Conservation (phyloP, 768 basidiomycete genomes). For the Termitomyces sp. region DNA sequence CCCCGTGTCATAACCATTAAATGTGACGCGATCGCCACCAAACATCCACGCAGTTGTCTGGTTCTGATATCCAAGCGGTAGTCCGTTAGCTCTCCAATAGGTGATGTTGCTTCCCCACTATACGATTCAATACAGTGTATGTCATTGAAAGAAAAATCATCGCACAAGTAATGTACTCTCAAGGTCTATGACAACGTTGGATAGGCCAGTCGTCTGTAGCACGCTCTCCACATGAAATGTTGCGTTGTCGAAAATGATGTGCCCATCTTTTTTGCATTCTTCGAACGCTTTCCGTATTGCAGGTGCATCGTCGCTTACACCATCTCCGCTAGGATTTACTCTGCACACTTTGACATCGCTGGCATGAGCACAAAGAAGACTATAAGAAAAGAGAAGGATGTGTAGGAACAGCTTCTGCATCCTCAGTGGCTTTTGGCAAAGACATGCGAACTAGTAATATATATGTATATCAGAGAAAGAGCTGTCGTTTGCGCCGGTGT, state of each 20-base stretch:
- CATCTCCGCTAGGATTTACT: slow-evolving; percentile 15
- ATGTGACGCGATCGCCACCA: slow-evolving; percentile 24
- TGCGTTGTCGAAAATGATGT: slow-evolving; percentile 22
- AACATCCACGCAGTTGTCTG: slow-evolving; percentile 31
- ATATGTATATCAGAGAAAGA: not conserved
- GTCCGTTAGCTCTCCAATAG: slow-evolving; percentile 30
- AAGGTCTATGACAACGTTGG: slow-evolving; percentile 26
- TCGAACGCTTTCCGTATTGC: slow-evolving; percentile 17
- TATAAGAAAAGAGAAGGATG: not conserved
- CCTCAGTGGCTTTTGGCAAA: not conserved
- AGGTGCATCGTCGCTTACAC: slow-evolving; percentile 18
- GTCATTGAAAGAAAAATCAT: not conserved
- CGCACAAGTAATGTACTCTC: slow-evolving; percentile 29
- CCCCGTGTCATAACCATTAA: slow-evolving; percentile 25
- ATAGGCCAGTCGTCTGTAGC: slow-evolving; percentile 26
- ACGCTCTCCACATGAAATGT: slow-evolving; percentile 29
- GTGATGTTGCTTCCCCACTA: slow-evolving; percentile 30
- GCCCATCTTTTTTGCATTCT: slow-evolving; percentile 8
- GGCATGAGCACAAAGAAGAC: not conserved
- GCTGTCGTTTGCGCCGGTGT: too few species aligned
- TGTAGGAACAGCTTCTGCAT: not conserved
- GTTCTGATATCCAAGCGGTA: slow-evolving; percentile 29
- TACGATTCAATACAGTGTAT: not conserved
- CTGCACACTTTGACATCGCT: slow-evolving; percentile 8
- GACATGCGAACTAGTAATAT: too few species aligned